Percentiles rank a stretch among this genome's conserved stretches.
phyloP scores from a whole-genome alignment of 371 early-diverging fungal species.

The Phascolomyces articulosus region DNA sequence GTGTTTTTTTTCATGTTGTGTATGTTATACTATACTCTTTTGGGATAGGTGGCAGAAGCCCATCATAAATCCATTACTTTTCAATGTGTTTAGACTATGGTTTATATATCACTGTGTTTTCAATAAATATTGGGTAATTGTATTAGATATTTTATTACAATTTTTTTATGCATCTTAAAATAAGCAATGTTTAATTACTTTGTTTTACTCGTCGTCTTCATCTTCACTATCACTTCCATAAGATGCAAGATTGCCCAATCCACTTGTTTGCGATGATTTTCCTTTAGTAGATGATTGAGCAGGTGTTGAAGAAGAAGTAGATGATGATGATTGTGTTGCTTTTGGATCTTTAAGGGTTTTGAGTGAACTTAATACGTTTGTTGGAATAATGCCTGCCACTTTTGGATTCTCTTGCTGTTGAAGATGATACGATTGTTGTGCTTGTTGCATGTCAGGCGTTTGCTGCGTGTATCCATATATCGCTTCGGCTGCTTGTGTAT shows the following conservation, averaged over 20 bases:
- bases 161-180: too few relatives aligned
- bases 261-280: conserved; percentile 12
- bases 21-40: too few relatives aligned
- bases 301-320: not conserved
- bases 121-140: too few relatives aligned
- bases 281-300: not conserved
- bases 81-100: too few relatives aligned
- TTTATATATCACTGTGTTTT: too few relatives aligned
- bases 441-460: conserved; percentile 15
- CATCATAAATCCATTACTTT: too few relatives aligned
- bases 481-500: conserved; percentile 18
- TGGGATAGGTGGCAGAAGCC: too few relatives aligned
- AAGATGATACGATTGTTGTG: too few relatives aligned
- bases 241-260: conserved; percentile 34
- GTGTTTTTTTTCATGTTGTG: too few relatives aligned
- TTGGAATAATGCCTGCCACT: conserved; percentile 39
- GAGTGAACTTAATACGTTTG: conserved; percentile 34
- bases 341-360: conserved; percentile 27
- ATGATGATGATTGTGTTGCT: not conserved
- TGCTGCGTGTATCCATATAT: conserved; percentile 30
- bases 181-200: too few relatives aligned
- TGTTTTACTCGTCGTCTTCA: conserved; percentile 7
- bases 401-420: conserved; percentile 22
- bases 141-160: too few relatives aligned
- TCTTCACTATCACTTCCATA: conserved; percentile 54